Conservation (phyloP, 2,329 filamentous ascomycete species). For the Orbilia javanica region DNA sequence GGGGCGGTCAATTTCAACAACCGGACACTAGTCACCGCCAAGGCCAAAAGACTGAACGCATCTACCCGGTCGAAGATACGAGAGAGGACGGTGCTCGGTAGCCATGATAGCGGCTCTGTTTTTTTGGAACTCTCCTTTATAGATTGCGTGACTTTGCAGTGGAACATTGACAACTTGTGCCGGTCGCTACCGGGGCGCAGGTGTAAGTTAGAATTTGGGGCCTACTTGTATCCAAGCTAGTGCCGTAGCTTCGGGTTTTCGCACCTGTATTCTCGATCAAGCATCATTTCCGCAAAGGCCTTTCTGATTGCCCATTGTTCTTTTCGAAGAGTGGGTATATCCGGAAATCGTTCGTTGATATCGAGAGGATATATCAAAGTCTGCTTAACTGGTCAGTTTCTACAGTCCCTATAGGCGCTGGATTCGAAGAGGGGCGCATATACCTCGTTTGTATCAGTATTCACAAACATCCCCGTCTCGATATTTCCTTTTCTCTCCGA, state of each 20-base stretch:
- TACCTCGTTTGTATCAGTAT: conserved; percentile 32
- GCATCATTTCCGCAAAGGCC: conserved; percentile 35
- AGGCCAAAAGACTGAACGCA: neutral
- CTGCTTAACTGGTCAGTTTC: neutral
- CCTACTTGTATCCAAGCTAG: neutral
- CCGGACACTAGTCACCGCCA: conserved; percentile 1
- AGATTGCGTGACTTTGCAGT: neutral
- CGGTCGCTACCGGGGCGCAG: neutral
- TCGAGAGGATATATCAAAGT: conserved; percentile 13
- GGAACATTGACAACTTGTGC: neutral
- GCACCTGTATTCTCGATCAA: neutral
- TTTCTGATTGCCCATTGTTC: conserved; percentile 41
- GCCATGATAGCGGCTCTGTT: neutral
- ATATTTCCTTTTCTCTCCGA: conserved; percentile 9
- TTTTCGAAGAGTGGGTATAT: neutral
- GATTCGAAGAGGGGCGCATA: neutral
- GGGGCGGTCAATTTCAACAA: neutral
- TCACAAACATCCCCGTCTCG: conserved; percentile 40
- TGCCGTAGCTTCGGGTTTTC: neutral
- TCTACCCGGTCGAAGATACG: conserved; percentile 24
- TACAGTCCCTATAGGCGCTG: neutral
- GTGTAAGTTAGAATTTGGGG: neutral
- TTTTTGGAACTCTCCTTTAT: neutral
- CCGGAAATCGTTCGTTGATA: neutral
- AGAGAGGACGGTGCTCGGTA: neutral